Conservation (phyloP, 1,139 yeast genomes). For the Blastobotrys apis region DNA sequence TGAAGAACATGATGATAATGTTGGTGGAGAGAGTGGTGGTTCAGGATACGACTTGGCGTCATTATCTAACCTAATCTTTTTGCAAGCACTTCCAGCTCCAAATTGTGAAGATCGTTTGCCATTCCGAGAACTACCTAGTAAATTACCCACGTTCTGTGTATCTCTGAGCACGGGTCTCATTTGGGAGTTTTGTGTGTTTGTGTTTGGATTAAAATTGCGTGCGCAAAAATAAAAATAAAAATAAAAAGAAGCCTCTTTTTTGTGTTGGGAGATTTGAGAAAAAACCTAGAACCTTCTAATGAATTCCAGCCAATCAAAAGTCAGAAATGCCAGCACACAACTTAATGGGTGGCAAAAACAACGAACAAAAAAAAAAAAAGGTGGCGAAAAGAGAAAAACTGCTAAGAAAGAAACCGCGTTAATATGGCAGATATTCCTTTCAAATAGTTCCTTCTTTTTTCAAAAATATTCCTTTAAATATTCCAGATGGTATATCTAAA, state of each 20-base stretch:
- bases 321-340: slow-evolving; percentile 6
- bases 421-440: not conserved
- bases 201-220: not conserved
- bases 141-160: not conserved
- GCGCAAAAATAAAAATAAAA: too few species aligned
- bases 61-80: slow-evolving; percentile 3
- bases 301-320: slow-evolving; percentile 2
- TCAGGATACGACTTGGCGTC: not conserved
- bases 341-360: slow-evolving; percentile 10
- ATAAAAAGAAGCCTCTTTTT: too few species aligned
- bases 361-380: slow-evolving; percentile 11
- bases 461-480: too few species aligned
- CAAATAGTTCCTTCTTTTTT: too few species aligned
- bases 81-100: slow-evolving; percentile 1
- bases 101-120: not conserved
- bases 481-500: too few species aligned
- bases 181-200: not conserved
- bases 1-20: not conserved
- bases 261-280: too few species aligned
- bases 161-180: not conserved
- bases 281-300: not conserved
- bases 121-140: not conserved
- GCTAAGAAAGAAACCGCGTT: not conserved
- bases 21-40: slow-evolving; percentile 8
- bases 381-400: not conserved